These are phyloP conservation scores for Diaporthe velutina DNA, from an alignment of 2,329 filamentous ascomycete genomes.

Conservation along the genomic window DNA sequence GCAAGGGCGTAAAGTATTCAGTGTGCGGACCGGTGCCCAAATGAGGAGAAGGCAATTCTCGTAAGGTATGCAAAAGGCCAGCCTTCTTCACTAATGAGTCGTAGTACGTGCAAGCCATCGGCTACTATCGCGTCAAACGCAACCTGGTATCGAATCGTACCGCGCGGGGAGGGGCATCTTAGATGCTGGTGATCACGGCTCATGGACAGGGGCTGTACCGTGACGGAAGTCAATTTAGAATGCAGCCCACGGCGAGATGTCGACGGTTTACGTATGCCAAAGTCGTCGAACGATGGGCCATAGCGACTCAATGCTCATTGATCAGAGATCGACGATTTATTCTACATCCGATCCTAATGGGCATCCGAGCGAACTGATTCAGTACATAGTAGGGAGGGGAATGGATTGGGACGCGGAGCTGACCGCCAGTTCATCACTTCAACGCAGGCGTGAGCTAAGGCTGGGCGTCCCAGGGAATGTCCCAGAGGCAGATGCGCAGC, in stretches of 20 bases:
- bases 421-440: conserved; percentile 63
- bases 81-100: conserved; percentile 5
- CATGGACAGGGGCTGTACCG: conserved; percentile 51
- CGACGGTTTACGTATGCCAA: conserved; percentile 22
- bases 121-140: conserved; percentile 32
- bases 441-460: conserved; percentile 35
- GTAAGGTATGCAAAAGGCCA: background rate
- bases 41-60: conserved; percentile 1
- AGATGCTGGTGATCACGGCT: conserved; percentile 55
- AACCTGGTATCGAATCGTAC: conserved; percentile 43
- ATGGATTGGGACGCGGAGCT: conserved; percentile 50
- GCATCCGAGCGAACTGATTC: conserved; percentile 34
- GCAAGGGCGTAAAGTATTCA: conserved; percentile 13
- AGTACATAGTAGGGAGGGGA: conserved; percentile 43
- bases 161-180: conserved; percentile 40
- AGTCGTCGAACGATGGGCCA: conserved; percentile 15
- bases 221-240: conserved; percentile 41
- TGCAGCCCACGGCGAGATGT: conserved; percentile 10
- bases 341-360: conserved; percentile 42
- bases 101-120: conserved; percentile 3
- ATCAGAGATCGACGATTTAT: conserved; percentile 32
- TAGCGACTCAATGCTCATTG: conserved; percentile 1
- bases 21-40: conserved; percentile 17
- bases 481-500: conserved; percentile 16
- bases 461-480: conserved; percentile 31